phyloP scores from a whole-genome alignment of 352 stramenopile species.

The Peronospora farinosa region DNA sequence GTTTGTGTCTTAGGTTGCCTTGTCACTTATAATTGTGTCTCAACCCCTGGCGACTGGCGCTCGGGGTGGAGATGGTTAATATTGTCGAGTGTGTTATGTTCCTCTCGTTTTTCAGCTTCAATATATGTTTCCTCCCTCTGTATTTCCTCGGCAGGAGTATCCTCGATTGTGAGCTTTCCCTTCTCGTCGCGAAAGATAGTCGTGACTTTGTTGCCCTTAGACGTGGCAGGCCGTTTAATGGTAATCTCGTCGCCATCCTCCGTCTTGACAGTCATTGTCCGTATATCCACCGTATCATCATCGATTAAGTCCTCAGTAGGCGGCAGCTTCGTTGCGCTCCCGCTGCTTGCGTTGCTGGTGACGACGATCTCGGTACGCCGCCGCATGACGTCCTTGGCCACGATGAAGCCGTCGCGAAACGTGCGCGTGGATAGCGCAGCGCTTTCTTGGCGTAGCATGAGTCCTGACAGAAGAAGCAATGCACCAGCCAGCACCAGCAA shows the following conservation, averaged over 20 bases:
- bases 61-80: slow-evolving; percentile 32
- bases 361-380: slow-evolving; percentile 40
- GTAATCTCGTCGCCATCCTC: slow-evolving; percentile 75
- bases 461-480: slow-evolving; percentile 47
- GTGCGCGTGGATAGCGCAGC: slow-evolving; percentile 30
- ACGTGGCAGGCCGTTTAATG: slow-evolving; percentile 52
- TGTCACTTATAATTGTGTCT: slow-evolving; percentile 5
- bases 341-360: slow-evolving; percentile 4
- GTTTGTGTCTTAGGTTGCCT: background rate
- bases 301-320: slow-evolving; percentile 6
- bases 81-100: slow-evolving; percentile 16
- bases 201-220: slow-evolving; percentile 60
- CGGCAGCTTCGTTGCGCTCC: slow-evolving; percentile 11
- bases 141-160: slow-evolving; percentile 17
- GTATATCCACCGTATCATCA: slow-evolving; percentile 21
- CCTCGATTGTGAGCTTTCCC: slow-evolving; percentile 73
- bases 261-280: slow-evolving; percentile 70
- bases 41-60: slow-evolving; percentile 8
- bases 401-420: slow-evolving; percentile 73
- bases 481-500: slow-evolving; percentile 40
- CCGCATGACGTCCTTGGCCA: slow-evolving; percentile 40
- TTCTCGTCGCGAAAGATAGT: slow-evolving; percentile 65
- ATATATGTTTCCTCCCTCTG: background rate
- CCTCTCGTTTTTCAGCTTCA: background rate
- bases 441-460: slow-evolving; percentile 53